Percentiles rank a stretch among this genome's conserved stretches.
These are phyloP conservation scores for Penicillium subrubescens DNA, from an alignment of 495 filamentous ascomycete genomes.

Conservation along the genomic window DNA sequence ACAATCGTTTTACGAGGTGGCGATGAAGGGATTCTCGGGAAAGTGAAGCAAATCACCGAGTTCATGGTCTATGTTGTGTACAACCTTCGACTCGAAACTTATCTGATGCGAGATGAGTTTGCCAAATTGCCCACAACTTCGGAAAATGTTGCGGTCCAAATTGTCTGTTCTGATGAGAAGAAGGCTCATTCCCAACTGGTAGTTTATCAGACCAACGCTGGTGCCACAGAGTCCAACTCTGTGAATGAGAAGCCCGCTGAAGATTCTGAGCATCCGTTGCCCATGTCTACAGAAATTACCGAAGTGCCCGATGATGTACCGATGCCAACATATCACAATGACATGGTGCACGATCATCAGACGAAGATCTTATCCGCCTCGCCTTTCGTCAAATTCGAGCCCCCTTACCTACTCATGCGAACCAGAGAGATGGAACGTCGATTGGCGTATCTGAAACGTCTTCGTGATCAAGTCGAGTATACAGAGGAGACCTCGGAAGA, in stretches of 20 bases:
- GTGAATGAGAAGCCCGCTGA: constrained; percentile 23
- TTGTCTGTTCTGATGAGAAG: constrained; percentile 7
- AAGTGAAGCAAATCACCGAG: constrained; percentile 92
- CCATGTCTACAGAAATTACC: constrained; percentile 45
- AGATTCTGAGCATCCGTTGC: constrained; percentile 17
- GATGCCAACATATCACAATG: constrained; percentile 88
- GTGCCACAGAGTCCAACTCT: constrained; percentile 15
- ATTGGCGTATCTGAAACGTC: constrained; percentile 73
- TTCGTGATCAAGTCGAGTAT: constrained; percentile 74
- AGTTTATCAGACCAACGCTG: not conserved
- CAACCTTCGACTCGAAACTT: constrained; percentile 95
- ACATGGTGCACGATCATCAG: constrained; percentile 89
- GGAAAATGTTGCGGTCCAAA: constrained; percentile 30
- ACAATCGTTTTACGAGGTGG: constrained; percentile 93
- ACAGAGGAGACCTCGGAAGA: constrained; percentile 57
- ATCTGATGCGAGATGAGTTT: constrained; percentile 93
- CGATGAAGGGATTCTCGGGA: constrained; percentile 64
- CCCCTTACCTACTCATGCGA: constrained; percentile 89
- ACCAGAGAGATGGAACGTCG: constrained; percentile 87
- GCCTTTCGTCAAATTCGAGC: constrained; percentile 92
- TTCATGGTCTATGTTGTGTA: constrained; percentile 99
- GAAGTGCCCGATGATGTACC: constrained; percentile 80
- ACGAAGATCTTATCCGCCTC: constrained; percentile 95
- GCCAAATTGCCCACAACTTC: constrained; percentile 77
- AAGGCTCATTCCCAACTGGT: not conserved